Evolutionary conservation across 2,329 filamentous ascomycete genomes (phyloP).

Genomic region (Alternaria triticimaculans): DNA sequence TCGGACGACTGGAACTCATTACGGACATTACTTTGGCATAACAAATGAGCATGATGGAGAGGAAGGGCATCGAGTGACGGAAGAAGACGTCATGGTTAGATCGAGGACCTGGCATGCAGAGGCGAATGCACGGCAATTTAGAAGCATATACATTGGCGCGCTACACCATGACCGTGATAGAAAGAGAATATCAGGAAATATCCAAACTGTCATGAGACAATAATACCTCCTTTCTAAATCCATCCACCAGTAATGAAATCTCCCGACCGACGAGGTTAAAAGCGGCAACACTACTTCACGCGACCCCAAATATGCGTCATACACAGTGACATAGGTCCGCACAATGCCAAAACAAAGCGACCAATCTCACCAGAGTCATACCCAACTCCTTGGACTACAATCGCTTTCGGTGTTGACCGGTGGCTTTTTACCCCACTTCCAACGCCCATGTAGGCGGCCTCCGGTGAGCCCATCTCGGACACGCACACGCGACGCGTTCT

Average conservation of each 20-base stretch:
- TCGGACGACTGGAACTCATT: slow-evolving; percentile 89
- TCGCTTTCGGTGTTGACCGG: not conserved
- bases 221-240: not conserved
- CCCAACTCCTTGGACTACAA: not conserved
- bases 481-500: not conserved
- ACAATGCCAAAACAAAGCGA: not conserved
- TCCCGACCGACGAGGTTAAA: not conserved
- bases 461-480: not conserved
- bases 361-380: not conserved
- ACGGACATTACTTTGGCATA: slow-evolving; percentile 85
- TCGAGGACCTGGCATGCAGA: not conserved
- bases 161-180: not conserved
- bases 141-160: not conserved
- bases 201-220: not conserved
- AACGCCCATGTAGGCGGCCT: not conserved
- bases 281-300: not conserved
- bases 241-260: not conserved
- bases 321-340: not conserved
- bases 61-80: not conserved
- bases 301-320: not conserved
- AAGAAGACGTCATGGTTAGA: not conserved
- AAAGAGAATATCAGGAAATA: not conserved
- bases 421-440: not conserved
- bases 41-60: slow-evolving; percentile 59
- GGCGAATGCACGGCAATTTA: not conserved